Percentiles rank a stretch among this genome's conserved stretches.
These are phyloP conservation scores for Bombardia bombarda DNA, from an alignment of 495 filamentous ascomycete species.

Conservation along the genomic window DNA sequence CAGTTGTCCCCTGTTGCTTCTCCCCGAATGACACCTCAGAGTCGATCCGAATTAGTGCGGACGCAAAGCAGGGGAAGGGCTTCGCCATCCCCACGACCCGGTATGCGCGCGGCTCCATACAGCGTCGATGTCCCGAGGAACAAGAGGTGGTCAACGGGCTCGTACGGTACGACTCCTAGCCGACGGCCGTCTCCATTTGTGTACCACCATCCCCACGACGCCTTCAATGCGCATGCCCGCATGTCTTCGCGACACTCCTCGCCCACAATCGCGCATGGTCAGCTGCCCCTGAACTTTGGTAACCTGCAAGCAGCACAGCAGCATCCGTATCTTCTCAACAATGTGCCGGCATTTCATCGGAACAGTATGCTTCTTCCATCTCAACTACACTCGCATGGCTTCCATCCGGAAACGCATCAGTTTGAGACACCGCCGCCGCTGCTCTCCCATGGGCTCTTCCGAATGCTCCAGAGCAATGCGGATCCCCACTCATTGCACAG, in stretches of 20 bases:
- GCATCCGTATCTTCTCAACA: constrained; percentile 43
- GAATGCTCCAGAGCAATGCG: constrained; percentile 61
- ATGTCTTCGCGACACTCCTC: constrained; percentile 46
- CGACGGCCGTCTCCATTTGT: constrained; percentile 48
- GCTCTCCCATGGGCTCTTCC: constrained; percentile 56
- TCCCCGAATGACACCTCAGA: constrained; percentile 50
- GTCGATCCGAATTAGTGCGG: constrained; percentile 46
- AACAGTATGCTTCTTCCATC: constrained; percentile 41
- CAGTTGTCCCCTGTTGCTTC: constrained; percentile 52
- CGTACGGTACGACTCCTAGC: constrained; percentile 44
- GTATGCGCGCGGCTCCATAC: constrained; percentile 56
- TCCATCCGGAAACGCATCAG: constrained; percentile 38
- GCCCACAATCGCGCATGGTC: constrained; percentile 45
- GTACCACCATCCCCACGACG: constrained; percentile 43
- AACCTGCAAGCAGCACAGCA: constrained; percentile 47
- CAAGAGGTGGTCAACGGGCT: constrained; percentile 68
- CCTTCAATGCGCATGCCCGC: constrained; percentile 34
- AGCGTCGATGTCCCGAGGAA: constrained; percentile 50
- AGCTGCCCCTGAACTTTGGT: constrained; percentile 42
- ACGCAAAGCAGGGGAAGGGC: constrained; percentile 53
- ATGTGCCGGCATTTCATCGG: constrained; percentile 34
- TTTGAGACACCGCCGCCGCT: constrained; percentile 47
- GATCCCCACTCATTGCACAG: constrained; percentile 52
- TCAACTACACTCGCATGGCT: constrained; percentile 38
- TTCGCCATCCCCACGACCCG: constrained; percentile 58